These are phyloP conservation scores for Chrysanthemum seticuspe DNA, from an alignment of 129 eudicot species.

Conservation along the genomic window DNA sequence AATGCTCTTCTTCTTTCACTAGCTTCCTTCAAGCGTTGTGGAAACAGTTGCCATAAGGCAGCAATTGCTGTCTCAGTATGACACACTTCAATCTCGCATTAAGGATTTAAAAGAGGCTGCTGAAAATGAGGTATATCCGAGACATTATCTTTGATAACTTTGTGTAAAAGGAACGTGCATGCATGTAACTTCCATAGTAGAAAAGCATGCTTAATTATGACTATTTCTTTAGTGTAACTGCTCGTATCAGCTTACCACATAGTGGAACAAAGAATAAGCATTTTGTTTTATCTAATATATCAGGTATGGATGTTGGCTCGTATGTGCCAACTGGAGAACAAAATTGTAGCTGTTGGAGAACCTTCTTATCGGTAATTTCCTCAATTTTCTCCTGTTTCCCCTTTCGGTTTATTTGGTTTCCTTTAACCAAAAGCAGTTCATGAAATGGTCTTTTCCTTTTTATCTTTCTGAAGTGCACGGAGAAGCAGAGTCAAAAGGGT, in stretches of 20 bases:
- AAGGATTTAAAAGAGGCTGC: constrained; percentile 81
- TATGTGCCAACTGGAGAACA: constrained; percentile 92
- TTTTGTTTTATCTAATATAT: neutral
- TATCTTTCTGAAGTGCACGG: constrained; percentile 54
- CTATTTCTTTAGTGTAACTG: no score
- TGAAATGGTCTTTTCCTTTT: constrained; percentile 6
- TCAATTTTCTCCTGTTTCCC: constrained; percentile 2
- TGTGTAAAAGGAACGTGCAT: no score
- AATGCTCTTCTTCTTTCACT: constrained; percentile 20
- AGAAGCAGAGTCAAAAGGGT: constrained; percentile 84
- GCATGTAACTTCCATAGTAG: no score
- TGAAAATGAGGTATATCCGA: constrained; percentile 73
- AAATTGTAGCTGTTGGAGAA: constrained; percentile 95
- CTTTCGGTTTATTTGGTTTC: neutral
- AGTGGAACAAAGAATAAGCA: neutral
- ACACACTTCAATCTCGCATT: constrained; percentile 86
- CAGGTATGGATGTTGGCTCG: constrained; percentile 98
- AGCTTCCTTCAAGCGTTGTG: constrained; percentile 85
- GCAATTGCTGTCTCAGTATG: constrained; percentile 90
- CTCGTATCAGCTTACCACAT: neutral
- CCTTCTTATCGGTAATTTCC: constrained; percentile 80
- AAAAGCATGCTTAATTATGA: no score
- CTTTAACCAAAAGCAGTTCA: neutral
- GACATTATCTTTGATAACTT: no score
- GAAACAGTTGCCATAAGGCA: constrained; percentile 75